Evolutionary conservation across 129 eudicot species (phyloP).

Genomic region (Arctium lappa): DNA sequence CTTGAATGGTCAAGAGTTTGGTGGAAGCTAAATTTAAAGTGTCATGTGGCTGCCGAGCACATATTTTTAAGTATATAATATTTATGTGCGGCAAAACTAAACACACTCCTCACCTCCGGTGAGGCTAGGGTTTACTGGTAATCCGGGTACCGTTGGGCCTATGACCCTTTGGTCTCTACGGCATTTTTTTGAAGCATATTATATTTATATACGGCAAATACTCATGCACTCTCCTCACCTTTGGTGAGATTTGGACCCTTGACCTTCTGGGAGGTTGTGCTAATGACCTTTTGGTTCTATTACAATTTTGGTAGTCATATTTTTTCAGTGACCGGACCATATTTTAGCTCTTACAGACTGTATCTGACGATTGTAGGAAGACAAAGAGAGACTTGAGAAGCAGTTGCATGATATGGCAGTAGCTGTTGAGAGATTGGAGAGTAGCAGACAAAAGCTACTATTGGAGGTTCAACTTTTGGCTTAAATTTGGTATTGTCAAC

Average conservation of each 20-base stretch:
- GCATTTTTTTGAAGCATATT: neutral
- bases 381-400: conserved; percentile 78
- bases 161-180: neutral
- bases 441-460: conserved; percentile 84
- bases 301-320: neutral
- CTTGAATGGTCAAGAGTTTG: neutral
- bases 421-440: conserved; percentile 86
- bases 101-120: neutral
- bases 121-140: neutral
- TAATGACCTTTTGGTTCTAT: neutral
- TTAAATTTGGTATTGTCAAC: neutral
- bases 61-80: neutral
- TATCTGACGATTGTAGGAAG: conserved; percentile 56
- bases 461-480: conserved; percentile 55
- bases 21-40: neutral
- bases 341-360: neutral
- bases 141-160: neutral
- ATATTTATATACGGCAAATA: neutral
- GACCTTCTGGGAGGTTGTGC: neutral
- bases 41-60: neutral
- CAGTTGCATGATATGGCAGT: conserved; percentile 96
- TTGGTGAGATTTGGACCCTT: neutral
- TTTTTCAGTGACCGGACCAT: neutral
- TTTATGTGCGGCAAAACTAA: neutral
- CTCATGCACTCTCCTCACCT: neutral